Conservation (phyloP, 2,329 filamentous ascomycete genomes). For the Hortaea werneckii region DNA sequence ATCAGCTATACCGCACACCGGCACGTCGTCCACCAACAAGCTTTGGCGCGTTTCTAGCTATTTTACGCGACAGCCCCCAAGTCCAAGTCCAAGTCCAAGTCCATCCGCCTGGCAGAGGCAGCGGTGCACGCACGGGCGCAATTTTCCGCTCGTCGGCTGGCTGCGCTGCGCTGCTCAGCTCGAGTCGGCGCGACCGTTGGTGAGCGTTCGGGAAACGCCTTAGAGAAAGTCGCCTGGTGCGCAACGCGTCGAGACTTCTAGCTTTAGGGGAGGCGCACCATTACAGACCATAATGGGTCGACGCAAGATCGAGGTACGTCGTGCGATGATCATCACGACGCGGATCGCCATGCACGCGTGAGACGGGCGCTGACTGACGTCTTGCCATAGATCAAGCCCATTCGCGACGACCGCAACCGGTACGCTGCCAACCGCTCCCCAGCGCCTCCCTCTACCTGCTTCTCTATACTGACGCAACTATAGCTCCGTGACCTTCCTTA, state of each 20-base stretch:
- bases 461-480: constrained; percentile 5
- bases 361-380: constrained; percentile 3
- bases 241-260: background rate
- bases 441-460: constrained; percentile 11
- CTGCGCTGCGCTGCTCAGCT: background rate
- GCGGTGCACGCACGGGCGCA: background rate
- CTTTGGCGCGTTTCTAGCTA: background rate
- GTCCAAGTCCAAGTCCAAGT: too few relatives aligned
- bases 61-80: too few relatives aligned
- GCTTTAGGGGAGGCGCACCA: too few relatives aligned
- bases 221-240: background rate
- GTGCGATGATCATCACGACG: background rate
- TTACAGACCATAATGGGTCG: constrained; percentile 59
- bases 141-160: background rate
- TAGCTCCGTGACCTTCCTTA: constrained; percentile 63
- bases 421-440: constrained; percentile 8
- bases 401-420: constrained; percentile 18
- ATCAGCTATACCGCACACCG: too few relatives aligned
- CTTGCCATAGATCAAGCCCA: constrained; percentile 11
- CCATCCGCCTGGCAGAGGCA: background rate
- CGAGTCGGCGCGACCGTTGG: background rate
- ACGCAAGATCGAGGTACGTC: constrained; percentile 75
- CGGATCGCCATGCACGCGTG: background rate
- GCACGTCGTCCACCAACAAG: background rate
- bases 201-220: too few relatives aligned